These are phyloP conservation scores for Globisporangium radiosum DNA, from an alignment of 352 stramenopile genomes.

Conservation along the genomic window DNA sequence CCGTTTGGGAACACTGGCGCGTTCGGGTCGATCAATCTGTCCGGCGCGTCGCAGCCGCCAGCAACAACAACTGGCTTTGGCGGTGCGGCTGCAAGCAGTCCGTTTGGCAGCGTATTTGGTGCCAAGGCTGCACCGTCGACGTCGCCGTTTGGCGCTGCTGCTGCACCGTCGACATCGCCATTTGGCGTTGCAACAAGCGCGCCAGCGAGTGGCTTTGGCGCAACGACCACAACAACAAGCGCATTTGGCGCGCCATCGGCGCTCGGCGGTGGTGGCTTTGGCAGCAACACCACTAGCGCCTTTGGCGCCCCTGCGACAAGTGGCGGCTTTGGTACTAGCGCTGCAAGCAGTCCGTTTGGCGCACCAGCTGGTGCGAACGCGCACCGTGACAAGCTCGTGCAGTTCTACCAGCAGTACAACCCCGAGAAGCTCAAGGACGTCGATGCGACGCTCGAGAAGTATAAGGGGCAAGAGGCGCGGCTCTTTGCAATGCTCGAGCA, in stretches of 20 bases:
- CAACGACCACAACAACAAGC: not conserved
- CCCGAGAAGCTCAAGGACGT: slow-evolving; percentile 62
- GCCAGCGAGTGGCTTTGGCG: too few relatives aligned
- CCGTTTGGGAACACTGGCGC: slow-evolving; percentile 58
- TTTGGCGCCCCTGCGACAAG: not conserved
- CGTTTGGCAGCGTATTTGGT: slow-evolving; percentile 30
- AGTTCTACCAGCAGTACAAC: slow-evolving; percentile 76
- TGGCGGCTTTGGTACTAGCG: not conserved
- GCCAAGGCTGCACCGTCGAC: slow-evolving; percentile 16
- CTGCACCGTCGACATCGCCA: slow-evolving; percentile 24
- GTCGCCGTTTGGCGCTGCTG: slow-evolving; percentile 40
- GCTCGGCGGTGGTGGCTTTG: slow-evolving; percentile 13
- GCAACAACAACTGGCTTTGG: slow-evolving; percentile 28
- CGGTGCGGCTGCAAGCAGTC: slow-evolving; percentile 14
- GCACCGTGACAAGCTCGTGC: slow-evolving; percentile 45
- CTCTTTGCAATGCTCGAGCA: slow-evolving; percentile 73
- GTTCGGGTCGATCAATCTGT: slow-evolving; percentile 29
- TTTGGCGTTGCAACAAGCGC: slow-evolving; percentile 13
- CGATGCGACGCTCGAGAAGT: slow-evolving; percentile 64
- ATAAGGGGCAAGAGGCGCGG: slow-evolving; percentile 59
- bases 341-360: slow-evolving; percentile 28
- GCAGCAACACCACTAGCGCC: slow-evolving; percentile 1
- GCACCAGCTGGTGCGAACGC: slow-evolving; percentile 19
- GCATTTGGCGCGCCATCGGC: slow-evolving; percentile 8
- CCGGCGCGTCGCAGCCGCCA: slow-evolving; percentile 5